Evolutionary conservation across 495 filamentous ascomycete genomes (phyloP).

Genomic region (Penicillium steckii): DNA sequence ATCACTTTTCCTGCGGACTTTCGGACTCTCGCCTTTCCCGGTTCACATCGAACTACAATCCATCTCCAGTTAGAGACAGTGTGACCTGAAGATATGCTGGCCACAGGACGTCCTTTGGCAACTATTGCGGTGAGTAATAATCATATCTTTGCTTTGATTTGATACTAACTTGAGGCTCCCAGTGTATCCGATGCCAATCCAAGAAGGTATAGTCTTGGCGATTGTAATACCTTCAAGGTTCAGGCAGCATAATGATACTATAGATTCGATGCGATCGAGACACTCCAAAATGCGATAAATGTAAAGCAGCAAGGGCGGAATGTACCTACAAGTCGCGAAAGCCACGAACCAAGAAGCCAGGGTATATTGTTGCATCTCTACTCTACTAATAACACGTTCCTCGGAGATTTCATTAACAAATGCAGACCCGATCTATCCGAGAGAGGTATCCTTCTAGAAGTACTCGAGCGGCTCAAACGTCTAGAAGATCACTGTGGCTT

Average conservation of each 20-base stretch:
- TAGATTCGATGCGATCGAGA: constrained; percentile 24
- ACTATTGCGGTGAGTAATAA: background rate
- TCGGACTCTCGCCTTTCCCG: constrained; percentile 2
- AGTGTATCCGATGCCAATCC: constrained; percentile 21
- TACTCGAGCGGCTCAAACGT: constrained; percentile 18
- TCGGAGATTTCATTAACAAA: background rate
- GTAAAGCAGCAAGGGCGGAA: constrained; percentile 8
- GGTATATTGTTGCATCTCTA: background rate
- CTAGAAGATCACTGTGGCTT: constrained; percentile 20
- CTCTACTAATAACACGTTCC: background rate
- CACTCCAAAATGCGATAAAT: constrained; percentile 22
- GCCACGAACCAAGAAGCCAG: constrained; percentile 10
- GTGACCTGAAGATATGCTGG: background rate
- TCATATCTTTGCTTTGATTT: background rate
- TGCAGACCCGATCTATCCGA: constrained; percentile 1
- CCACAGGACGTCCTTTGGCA: background rate
- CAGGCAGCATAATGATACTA: background rate
- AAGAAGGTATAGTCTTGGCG: constrained; percentile 13
- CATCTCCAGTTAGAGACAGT: background rate
- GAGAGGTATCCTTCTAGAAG: constrained; percentile 11
- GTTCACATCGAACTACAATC: background rate
- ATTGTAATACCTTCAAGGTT: background rate
- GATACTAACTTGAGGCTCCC: background rate
- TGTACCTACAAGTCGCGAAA: constrained; percentile 19
- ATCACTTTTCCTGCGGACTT: background rate